phyloP scores from a whole-genome alignment of 139 green algal genomes.

The Asterochloris erici region DNA sequence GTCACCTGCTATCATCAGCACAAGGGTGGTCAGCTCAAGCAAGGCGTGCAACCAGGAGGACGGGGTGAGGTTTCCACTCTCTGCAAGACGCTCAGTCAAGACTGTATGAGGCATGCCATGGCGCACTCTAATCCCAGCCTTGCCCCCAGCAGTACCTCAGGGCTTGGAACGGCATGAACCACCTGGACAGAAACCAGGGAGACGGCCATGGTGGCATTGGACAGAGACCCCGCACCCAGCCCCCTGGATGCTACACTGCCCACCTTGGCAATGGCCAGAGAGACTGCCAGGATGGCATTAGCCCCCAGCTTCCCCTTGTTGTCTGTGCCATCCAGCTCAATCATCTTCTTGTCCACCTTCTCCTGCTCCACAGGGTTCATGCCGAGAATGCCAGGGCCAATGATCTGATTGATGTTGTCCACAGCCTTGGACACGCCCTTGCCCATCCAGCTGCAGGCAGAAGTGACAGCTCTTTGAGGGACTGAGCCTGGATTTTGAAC shows the following conservation, averaged over 20 bases:
- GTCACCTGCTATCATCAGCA: conserved; percentile 29
- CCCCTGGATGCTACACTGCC: background rate
- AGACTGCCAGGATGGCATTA: conserved; percentile 98
- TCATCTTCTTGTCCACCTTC: conserved; percentile 91
- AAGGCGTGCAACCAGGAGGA: background rate
- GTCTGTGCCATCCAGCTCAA: conserved; percentile 91
- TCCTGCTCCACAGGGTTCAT: conserved; percentile 91
- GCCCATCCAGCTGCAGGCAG: conserved; percentile 72
- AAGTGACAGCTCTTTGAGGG: background rate
- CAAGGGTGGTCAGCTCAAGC: background rate
- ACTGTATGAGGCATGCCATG: no score
- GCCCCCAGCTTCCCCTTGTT: conserved; percentile 98
- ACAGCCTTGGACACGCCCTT: conserved; percentile 96
- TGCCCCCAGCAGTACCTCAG: no score
- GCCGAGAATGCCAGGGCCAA: conserved; percentile 87
- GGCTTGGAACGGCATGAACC: no score
- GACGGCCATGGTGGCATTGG: no score
- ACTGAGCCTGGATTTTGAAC: background rate
- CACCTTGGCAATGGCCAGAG: conserved; percentile 87
- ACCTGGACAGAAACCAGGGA: no score
- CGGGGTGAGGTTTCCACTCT: no score
- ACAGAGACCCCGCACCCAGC: no score
- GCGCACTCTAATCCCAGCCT: no score
- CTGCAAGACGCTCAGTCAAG: no score
- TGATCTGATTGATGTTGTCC: conserved; percentile 93